Evolutionary conservation across 1,284 basidiomycete species (phyloP).

Genomic region (Malassezia furfur): DNA sequence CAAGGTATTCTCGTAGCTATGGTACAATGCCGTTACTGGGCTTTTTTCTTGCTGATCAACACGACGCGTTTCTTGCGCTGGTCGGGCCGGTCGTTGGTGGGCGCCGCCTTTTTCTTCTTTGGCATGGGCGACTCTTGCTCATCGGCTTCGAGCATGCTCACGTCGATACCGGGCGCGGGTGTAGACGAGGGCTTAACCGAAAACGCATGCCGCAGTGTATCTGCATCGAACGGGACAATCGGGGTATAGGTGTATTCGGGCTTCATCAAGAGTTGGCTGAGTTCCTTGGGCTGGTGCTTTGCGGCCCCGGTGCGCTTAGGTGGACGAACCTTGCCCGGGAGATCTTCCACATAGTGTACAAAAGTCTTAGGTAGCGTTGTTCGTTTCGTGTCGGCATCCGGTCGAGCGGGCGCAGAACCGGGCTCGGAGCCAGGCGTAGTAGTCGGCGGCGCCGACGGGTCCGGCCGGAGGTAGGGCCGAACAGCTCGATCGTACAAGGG

Average conservation of each 20-base stretch:
- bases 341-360: constrained; percentile 12
- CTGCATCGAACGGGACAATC: constrained; percentile 13
- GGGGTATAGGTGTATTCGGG: constrained; percentile 18
- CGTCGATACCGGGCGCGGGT: constrained; percentile 11
- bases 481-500: constrained; percentile 35
- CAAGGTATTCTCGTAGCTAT: constrained; percentile 70
- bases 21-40: background rate
- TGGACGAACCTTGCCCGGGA: constrained; percentile 13
- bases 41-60: constrained; percentile 16
- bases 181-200: background rate
- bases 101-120: constrained; percentile 3
- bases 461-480: constrained; percentile 23
- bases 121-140: constrained; percentile 8
- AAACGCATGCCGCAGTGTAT: constrained; percentile 8
- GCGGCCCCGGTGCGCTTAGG: constrained; percentile 8
- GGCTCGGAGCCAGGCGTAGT: background rate
- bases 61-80: constrained; percentile 18
- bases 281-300: constrained; percentile 6
- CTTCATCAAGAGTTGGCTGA: constrained; percentile 16
- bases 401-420: background rate
- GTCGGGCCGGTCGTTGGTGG: constrained; percentile 5
- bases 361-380: constrained; percentile 11
- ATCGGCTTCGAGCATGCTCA: constrained; percentile 12
- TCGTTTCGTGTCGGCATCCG: constrained; percentile 2
- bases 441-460: background rate